Percentiles rank a stretch among this genome's conserved stretches.
Evolutionary conservation across 176 grass and related monocot species (phyloP).

Genomic region (Chloris gayana): DNA sequence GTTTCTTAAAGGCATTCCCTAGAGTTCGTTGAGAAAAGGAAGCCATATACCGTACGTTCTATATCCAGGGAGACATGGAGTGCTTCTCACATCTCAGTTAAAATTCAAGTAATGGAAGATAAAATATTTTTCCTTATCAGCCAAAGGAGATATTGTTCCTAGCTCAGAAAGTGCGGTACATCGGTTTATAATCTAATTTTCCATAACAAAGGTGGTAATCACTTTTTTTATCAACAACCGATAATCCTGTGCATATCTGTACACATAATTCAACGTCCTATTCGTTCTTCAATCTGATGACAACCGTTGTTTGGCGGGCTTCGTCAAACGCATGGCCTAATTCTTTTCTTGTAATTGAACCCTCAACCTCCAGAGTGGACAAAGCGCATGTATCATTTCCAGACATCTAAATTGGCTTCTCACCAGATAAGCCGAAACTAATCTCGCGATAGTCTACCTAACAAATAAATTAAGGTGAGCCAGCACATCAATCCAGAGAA

Average conservation of each 20-base stretch:
- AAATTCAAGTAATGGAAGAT: not conserved
- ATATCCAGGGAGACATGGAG: not conserved
- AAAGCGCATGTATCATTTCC: constrained; percentile 7
- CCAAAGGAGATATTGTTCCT: not conserved
- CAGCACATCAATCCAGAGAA: constrained; percentile 23
- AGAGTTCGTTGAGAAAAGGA: not conserved
- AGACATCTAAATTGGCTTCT: not conserved
- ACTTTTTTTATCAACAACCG: not conserved
- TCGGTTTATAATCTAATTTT: not conserved
- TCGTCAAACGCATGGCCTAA: not conserved
- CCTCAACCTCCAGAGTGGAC: constrained; percentile 14
- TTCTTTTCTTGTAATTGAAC: not conserved
- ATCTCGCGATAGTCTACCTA: not conserved
- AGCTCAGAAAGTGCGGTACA: not conserved
- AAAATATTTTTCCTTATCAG: no score
- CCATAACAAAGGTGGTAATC: no score
- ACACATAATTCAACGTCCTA: not conserved
- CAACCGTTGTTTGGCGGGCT: not conserved
- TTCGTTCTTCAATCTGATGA: not conserved
- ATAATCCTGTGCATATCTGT: not conserved
- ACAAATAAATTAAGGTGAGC: constrained; percentile 21
- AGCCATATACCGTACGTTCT: not conserved
- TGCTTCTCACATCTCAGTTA: not conserved
- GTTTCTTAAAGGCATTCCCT: no score
- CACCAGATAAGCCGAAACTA: not conserved